phyloP scores from a whole-genome alignment of 2,329 filamentous ascomycete species.

The Cladobotryum mycophilum region DNA sequence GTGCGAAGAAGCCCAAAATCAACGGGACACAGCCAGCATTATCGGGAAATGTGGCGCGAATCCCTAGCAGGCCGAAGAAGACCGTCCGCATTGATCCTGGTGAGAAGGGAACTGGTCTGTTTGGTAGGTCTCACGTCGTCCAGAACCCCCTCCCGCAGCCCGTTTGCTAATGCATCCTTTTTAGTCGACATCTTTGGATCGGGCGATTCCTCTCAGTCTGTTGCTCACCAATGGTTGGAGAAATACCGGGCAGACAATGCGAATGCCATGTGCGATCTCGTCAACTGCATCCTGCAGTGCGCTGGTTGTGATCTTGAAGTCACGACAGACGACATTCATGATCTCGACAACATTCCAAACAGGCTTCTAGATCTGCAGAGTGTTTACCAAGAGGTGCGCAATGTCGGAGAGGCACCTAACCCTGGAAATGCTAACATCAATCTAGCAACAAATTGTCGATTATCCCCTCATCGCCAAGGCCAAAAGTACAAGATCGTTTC shows the following conservation, averaged over 20 bases:
- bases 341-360: conserved; percentile 78
- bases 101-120: conserved; percentile 48
- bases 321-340: conserved; percentile 75
- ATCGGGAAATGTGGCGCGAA: conserved; percentile 33
- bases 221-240: conserved; percentile 55
- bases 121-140: conserved; percentile 37
- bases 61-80: conserved; percentile 52
- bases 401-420: not conserved
- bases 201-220: conserved; percentile 48
- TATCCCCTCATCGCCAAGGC: conserved; percentile 85
- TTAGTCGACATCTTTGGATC: conserved; percentile 59
- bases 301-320: conserved; percentile 78
- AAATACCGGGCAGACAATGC: conserved; percentile 50
- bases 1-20: conserved; percentile 57
- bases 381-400: conserved; percentile 66
- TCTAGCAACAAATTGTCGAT: conserved; percentile 69
- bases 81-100: conserved; percentile 45
- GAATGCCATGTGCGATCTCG: conserved; percentile 52
- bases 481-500: conserved; percentile 71
- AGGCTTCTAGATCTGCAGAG: conserved; percentile 80
- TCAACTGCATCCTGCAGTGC: conserved; percentile 62
- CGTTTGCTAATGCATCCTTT: not conserved
- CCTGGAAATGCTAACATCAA: conserved; percentile 20
- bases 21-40: conserved; percentile 44
- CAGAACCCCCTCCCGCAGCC: conserved; percentile 9